Evolutionary conservation across 2,329 filamentous ascomycete species (phyloP).

Genomic region (Hortaea werneckii): DNA sequence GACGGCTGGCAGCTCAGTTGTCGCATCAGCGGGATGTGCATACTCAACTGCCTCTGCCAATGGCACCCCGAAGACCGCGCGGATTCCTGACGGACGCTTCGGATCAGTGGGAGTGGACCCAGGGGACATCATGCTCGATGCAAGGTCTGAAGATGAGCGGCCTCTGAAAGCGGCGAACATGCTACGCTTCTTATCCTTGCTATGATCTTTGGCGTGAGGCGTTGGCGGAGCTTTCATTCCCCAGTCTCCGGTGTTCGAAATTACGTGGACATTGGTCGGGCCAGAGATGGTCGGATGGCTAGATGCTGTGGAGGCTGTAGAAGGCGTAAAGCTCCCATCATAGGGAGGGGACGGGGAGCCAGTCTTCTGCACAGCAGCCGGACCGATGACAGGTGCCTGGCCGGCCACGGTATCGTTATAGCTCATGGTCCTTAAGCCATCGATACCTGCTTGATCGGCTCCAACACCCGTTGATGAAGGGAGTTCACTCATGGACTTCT

Average conservation of each 20-base stretch:
- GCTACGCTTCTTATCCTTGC: conserved; percentile 72
- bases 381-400: conserved; percentile 46
- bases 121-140: conserved; percentile 20
- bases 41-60: conserved; percentile 77
- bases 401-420: conserved; percentile 49
- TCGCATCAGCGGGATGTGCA: conserved; percentile 61
- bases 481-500: conserved; percentile 29
- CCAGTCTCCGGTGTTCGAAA: conserved; percentile 75
- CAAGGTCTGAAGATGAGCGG: conserved; percentile 60
- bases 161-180: conserved; percentile 45
- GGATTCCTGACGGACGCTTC: conserved; percentile 6
- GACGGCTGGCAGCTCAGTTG: conserved; percentile 74
- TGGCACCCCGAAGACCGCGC: conserved; percentile 70
- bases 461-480: conserved; percentile 12
- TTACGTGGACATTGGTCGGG: conserved; percentile 73
- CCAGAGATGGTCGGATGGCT: conserved; percentile 56
- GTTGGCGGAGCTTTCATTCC: conserved; percentile 57
- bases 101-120: not conserved
- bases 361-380: conserved; percentile 9
- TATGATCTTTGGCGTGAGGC: conserved; percentile 27
- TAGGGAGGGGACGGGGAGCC: conserved; percentile 26
- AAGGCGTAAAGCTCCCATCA: conserved; percentile 26
- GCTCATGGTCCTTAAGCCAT: conserved; percentile 31
- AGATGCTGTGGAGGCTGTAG: conserved; percentile 15
- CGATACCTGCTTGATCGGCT: not conserved